Conservation (phyloP, 257 asterid genomes). For the Lantana camara region DNA sequence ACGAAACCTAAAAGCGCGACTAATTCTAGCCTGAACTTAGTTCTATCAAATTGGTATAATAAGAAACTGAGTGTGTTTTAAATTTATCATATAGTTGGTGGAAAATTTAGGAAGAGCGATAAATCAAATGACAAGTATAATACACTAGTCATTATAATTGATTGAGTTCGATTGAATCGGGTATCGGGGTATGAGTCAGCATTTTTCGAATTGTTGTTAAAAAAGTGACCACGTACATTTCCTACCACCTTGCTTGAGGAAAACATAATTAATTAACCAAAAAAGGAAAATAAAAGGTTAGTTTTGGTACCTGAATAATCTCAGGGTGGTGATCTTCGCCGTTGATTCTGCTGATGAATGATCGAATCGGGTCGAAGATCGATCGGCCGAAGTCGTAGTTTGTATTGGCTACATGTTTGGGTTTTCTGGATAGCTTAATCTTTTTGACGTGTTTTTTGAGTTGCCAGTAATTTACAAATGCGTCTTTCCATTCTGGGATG, state of each 20-base stretch:
- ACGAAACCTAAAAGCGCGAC: conserved; percentile 20
- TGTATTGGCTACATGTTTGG: conserved; percentile 35
- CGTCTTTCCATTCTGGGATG: conserved; percentile 90
- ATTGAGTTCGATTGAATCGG: no score
- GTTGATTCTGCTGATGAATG: conserved; percentile 27
- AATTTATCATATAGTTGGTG: no score
- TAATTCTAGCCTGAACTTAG: no score
- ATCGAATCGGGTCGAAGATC: conserved; percentile 54
- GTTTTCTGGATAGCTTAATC: conserved; percentile 51
- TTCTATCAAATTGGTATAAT: no score
- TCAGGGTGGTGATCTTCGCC: conserved; percentile 28
- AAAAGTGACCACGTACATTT: no score
- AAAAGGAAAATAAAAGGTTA: background rate
- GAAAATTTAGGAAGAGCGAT: no score
- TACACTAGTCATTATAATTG: no score
- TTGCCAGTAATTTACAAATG: conserved; percentile 79
- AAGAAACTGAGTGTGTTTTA: no score
- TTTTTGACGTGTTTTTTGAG: conserved; percentile 76
- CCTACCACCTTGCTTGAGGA: background rate
- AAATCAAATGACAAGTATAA: no score
- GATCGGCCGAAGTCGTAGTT: conserved; percentile 50
- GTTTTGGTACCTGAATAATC: conserved; percentile 46
- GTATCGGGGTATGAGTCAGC: no score
- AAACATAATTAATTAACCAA: no score
- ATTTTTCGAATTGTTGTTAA: no score